Evolutionary conservation across 202 grass and related monocot species (phyloP).

Genomic region (Eragrostis tef): DNA sequence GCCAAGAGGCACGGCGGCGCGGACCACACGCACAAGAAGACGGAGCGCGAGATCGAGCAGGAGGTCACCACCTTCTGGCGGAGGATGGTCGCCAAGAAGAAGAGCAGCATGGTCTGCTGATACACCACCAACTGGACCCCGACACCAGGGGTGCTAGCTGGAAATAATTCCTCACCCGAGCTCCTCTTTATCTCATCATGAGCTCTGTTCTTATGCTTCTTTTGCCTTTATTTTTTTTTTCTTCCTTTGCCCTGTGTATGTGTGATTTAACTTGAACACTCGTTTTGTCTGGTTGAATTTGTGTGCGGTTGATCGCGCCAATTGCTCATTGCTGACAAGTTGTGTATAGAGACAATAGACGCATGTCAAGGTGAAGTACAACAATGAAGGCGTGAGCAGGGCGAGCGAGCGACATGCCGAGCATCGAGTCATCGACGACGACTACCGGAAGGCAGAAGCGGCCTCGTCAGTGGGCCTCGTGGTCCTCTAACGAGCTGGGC

Average conservation of each 20-base stretch:
- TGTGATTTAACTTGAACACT: neutral
- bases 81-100: constrained; percentile 74
- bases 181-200: neutral
- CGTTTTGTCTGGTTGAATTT: neutral
- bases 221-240: too few relatives aligned
- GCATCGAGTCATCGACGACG: too few relatives aligned
- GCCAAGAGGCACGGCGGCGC: neutral
- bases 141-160: too few relatives aligned
- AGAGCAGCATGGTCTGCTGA: constrained; percentile 61
- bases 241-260: neutral
- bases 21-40: constrained; percentile 42
- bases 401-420: too few relatives aligned
- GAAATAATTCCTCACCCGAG: constrained; percentile 26
- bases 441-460: too few relatives aligned
- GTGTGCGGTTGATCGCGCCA: neutral
- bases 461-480: too few relatives aligned
- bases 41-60: constrained; percentile 55
- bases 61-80: constrained; percentile 66
- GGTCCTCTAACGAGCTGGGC: too few relatives aligned
- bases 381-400: too few relatives aligned
- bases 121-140: too few relatives aligned
- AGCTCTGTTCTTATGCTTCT: neutral
- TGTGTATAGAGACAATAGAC: too few relatives aligned
- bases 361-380: too few relatives aligned
- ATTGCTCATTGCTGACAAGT: neutral